Conservation (phyloP, 2,329 filamentous ascomycete genomes). For the Pestalotiopsis sp. region DNA sequence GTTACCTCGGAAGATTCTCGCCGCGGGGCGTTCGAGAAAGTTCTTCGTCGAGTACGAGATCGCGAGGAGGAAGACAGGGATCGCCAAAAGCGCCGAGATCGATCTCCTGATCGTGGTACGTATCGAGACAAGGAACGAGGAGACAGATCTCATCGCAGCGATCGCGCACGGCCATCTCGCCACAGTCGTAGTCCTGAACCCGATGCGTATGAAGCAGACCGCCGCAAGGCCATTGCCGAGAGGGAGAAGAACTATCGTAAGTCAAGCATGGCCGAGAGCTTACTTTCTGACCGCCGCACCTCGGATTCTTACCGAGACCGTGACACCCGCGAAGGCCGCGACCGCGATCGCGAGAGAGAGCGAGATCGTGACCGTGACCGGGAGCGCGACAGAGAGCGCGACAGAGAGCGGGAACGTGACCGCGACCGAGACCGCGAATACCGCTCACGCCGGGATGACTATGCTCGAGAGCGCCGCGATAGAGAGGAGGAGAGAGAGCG, state of each 20-base stretch:
- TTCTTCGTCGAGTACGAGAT: slow-evolving; percentile 86
- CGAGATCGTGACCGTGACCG: slow-evolving; percentile 42
- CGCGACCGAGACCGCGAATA: slow-evolving; percentile 48
- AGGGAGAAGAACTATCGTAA: slow-evolving; percentile 93
- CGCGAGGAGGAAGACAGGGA: slow-evolving; percentile 85
- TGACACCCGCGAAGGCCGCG: slow-evolving; percentile 42
- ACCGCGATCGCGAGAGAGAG: slow-evolving; percentile 35
- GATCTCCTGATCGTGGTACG: slow-evolving; percentile 54
- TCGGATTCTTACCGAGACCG: slow-evolving; percentile 49
- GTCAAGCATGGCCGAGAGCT: slow-evolving; percentile 67
- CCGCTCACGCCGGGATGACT: slow-evolving; percentile 66
- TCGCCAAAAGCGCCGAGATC: slow-evolving; percentile 60
- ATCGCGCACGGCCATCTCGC: slow-evolving; percentile 56
- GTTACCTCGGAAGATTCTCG: slow-evolving; percentile 83
- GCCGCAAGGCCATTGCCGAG: slow-evolving; percentile 89
- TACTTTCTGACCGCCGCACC: slow-evolving; percentile 56
- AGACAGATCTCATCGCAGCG: slow-evolving; percentile 65
- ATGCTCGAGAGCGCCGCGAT: slow-evolving; percentile 85
- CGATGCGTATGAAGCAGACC: slow-evolving; percentile 93
- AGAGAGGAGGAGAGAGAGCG: slow-evolving; percentile 90
- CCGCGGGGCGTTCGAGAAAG: slow-evolving; percentile 85
- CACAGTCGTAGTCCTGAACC: slow-evolving; percentile 87
- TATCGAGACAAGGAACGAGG: slow-evolving; percentile 61
- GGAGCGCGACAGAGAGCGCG: slow-evolving; percentile 33
- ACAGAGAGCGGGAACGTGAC: slow-evolving; percentile 36